Evolutionary conservation across 257 asterid species (phyloP).

Genomic region (Craterostigma plantagineum): DNA sequence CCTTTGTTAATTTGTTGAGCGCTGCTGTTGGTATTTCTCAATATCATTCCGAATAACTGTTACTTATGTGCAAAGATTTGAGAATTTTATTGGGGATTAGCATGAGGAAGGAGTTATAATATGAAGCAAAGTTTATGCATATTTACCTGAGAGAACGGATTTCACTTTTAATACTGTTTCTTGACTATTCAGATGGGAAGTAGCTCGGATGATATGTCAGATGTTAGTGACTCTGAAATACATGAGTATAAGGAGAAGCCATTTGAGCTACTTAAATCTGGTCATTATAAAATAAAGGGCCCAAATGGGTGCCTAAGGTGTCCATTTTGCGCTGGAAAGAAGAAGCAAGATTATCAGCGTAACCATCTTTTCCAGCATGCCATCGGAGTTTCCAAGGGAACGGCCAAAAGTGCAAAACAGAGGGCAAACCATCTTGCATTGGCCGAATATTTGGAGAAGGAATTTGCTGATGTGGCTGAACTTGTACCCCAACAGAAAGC

Average conservation of each 20-base stretch:
- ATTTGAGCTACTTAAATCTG: constrained; percentile 37
- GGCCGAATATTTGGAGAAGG: constrained; percentile 35
- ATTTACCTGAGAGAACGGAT: too few relatives aligned
- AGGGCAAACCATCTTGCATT: constrained; percentile 71
- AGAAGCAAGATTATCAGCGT: constrained; percentile 78
- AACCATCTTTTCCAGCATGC: constrained; percentile 81
- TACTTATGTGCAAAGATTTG: too few relatives aligned
- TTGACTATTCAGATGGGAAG: constrained; percentile 41
- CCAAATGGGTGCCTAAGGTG: constrained; percentile 74
- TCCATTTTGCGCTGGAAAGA: constrained; percentile 92
- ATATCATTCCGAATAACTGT: too few relatives aligned
- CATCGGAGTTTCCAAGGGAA: constrained; percentile 64
- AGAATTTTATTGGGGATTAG: too few relatives aligned
- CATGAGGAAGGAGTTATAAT: too few relatives aligned
- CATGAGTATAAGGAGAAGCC: constrained; percentile 69
- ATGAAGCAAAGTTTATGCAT: too few relatives aligned
- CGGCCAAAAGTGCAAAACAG: constrained; percentile 47
- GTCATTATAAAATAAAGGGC: constrained; percentile 55
- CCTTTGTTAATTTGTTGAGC: too few relatives aligned
- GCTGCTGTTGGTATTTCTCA: too few relatives aligned
- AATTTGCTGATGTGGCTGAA: constrained; percentile 38
- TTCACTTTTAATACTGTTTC: too few relatives aligned
- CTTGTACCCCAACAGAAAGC: constrained; percentile 28
- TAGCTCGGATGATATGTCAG: constrained; percentile 69
- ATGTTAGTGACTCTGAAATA: constrained; percentile 82